phyloP scores from a whole-genome alignment of 345 rosid genomes.

The Populus euphratica region DNA sequence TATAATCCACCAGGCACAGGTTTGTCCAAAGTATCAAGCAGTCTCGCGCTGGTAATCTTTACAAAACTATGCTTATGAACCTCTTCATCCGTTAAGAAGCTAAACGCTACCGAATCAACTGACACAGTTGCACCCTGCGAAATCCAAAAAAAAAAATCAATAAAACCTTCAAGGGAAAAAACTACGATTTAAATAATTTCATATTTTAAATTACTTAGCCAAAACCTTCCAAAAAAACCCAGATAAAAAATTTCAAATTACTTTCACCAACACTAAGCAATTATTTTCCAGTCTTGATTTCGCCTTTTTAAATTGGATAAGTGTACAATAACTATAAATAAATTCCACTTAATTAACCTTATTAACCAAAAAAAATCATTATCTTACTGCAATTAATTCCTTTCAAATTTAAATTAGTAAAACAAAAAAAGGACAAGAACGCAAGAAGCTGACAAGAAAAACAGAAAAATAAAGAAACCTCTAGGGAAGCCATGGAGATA shows the following conservation, averaged over 20 bases:
- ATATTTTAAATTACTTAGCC: too few species aligned
- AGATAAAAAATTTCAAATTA: too few species aligned
- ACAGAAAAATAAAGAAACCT: neutral
- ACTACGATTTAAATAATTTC: too few species aligned
- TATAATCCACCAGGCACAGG: conserved; percentile 59
- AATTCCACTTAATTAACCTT: neutral
- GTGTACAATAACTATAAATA: neutral
- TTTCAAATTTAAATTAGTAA: neutral
- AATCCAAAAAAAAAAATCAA: neutral
- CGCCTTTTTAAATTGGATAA: neutral
- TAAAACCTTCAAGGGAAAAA: neutral
- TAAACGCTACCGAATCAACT: conserved; percentile 41
- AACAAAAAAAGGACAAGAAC: neutral
- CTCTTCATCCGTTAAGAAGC: conserved; percentile 53
- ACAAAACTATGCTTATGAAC: conserved; percentile 48
- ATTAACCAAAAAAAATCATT: neutral
- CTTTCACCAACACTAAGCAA: too few species aligned
- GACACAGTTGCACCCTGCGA: conserved; percentile 49
- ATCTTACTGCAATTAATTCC: neutral
- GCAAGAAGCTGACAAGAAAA: neutral
- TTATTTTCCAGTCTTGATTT: too few species aligned
- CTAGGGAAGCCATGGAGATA: neutral
- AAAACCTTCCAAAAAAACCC: too few species aligned
- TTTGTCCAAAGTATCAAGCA: conserved; percentile 38
- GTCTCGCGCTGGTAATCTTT: conserved; percentile 36